Evolutionary conservation across 768 basidiomycete genomes (phyloP), one percentile per base, ranked within the genome.

Genomic region (Leccinum sublutescens): DNA sequence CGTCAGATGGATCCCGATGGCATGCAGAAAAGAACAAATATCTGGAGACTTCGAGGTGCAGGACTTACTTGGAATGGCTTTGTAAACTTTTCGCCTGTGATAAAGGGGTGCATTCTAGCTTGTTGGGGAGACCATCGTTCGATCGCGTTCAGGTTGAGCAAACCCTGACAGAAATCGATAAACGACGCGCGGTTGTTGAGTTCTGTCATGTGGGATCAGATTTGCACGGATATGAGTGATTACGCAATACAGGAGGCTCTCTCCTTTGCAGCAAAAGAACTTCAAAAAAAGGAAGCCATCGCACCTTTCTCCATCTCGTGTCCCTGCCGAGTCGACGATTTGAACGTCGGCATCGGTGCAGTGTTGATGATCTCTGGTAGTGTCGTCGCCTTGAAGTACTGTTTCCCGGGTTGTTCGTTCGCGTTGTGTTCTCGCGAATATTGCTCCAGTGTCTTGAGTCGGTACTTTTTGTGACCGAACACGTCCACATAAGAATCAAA

Each of bases 111-210:
- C 68, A 91, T 77, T 52, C 89, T 82, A 40, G 97, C 97, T 75
- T 99, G 95, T 69, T 97, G 94, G 25, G 97, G 96, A 11, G 95
- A 89, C 97, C 97, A 99, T 56, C 97, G 83, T 59, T 93, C 90
- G 56, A 96, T 86, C 17, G 97, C 96, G 69, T 98, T 94, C 76
- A 99, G 77, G 71, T 97, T 89, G 61, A 99, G 80, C 21, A 98
- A 80, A 34, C 97, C 97, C 72, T 91, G 87, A 58, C 95, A 96
- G 75, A 99, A 98, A 76, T 99, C 95, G 75, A 98, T 93, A 77
- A 99, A 98, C 14, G 96, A 90, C 51, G 91, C 83, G 49, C 97
- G 85, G 69, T 95, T 93, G 66, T 94, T 90, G 80, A 95, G 83
- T 77, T 98, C 97, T 97, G 72, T 54, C 27, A 48, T 10, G 56